Base-by-base conservation (phyloP, 164 flowering plant genomes). In the Paratinospora sagittata region DNA sequence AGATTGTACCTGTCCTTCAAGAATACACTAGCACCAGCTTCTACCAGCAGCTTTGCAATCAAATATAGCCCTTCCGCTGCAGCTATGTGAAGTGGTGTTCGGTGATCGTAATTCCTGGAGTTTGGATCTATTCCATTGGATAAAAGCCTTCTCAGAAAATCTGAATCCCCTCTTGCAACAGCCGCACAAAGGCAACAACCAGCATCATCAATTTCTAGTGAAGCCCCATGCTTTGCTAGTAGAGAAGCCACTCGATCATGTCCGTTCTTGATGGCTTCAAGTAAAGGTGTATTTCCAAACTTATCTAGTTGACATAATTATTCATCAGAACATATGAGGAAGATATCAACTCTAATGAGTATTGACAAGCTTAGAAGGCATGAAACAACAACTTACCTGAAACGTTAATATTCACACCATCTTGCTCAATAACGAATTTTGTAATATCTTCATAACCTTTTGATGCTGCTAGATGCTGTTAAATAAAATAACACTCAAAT, bases 31-130 rank as follows among this genome's bases (percentile, higher is more conserved):
- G 98, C 97, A 26, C 98, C 97, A 19, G 92, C 85, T 66, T 89
- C 95, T 81, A 92, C 13, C 17, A 94, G 86, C 72, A 90, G 33
- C 73, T 88, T 87, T 45, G 89, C 88, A 84, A 86, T 88, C 71
- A 83, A 21, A 81, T 77, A 84, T 66, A 87, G 57, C 27, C 97
- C 98, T 55, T 87, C 91, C 47, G 95, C 86, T 12, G 91, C 86
- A 78, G 98, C 97, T 41, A 92, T 73, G 78, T 94, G 98, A 75
- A 94, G 93, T 27, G 98, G 88, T 21, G 98, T 90, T 71, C 97
- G 81, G 36, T 85, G 85, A 70, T 92, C 92, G 74, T 88, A 94
- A 70, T 94, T 88, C 72, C 74, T 87, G n/a, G 90, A 81, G 78
- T 92, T 89, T 62, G 98, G 97, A 77, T 94, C 90, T 43, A 89